A percentile compares a stretch with the other conserved stretches of the same genome.
Evolutionary conservation across 2,329 filamentous ascomycete genomes (phyloP).

Genomic region (Paracorniculantispora psalliotae): DNA sequence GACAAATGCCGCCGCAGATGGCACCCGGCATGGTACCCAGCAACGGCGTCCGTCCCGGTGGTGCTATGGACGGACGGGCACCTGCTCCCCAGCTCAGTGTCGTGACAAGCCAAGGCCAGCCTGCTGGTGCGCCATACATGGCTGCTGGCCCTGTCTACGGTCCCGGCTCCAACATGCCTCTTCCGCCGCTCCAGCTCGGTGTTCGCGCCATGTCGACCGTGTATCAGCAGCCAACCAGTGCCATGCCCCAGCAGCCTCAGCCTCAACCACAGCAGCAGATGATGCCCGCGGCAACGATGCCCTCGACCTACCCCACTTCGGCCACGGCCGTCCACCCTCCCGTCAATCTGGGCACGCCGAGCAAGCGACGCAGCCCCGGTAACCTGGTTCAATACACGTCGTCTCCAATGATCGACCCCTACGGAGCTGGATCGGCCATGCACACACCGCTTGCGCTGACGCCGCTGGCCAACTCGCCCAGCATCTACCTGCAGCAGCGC

Average conservation of each 20-base stretch:
- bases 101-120: conserved; percentile 41
- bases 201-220: conserved; percentile 72
- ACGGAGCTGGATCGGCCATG: conserved; percentile 45
- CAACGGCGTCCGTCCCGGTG: not conserved
- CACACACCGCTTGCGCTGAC: conserved; percentile 56
- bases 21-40: not conserved
- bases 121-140: conserved; percentile 19
- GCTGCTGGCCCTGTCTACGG: conserved; percentile 5
- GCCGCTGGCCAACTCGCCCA: conserved; percentile 75
- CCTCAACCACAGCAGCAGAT: conserved; percentile 11
- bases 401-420: conserved; percentile 63
- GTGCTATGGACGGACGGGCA: conserved; percentile 41
- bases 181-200: conserved; percentile 58
- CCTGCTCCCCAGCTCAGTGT: conserved; percentile 68
- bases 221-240: conserved; percentile 53
- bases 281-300: conserved; percentile 15
- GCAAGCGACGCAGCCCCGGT: conserved; percentile 49
- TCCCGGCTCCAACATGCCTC: conserved; percentile 38
- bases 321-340: conserved; percentile 15
- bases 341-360: conserved; percentile 45
- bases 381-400: conserved; percentile 48
- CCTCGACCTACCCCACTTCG: conserved; percentile 11
- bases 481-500: conserved; percentile 79
- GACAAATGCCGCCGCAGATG: conserved; percentile 28
- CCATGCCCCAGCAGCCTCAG: conserved; percentile 24